Percentiles rank a stretch among this genome's conserved stretches.
Evolutionary conservation across 345 rosid genomes (phyloP).

Genomic region (Lumnitzera racemosa): DNA sequence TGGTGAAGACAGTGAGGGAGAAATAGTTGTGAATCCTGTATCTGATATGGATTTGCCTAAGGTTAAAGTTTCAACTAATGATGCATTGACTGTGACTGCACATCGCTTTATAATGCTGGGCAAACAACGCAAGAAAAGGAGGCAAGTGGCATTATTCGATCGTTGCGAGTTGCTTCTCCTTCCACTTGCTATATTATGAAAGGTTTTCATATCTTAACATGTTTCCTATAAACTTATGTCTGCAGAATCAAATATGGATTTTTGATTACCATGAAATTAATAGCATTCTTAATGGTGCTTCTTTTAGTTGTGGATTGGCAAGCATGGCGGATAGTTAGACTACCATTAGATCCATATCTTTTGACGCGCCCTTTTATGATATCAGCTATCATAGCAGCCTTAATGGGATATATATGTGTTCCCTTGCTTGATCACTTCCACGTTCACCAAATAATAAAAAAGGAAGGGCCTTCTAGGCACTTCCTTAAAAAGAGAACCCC

Average conservation of each 20-base stretch:
- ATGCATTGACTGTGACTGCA: slow-evolving; percentile 44
- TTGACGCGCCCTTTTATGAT: slow-evolving; percentile 61
- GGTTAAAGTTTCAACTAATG: slow-evolving; percentile 34
- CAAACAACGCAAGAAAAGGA: slow-evolving; percentile 43
- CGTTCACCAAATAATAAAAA: slow-evolving; percentile 35
- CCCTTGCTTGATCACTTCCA: slow-evolving; percentile 57
- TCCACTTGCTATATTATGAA: neutral
- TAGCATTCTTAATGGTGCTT: slow-evolving; percentile 43
- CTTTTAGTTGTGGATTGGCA: slow-evolving; percentile 69
- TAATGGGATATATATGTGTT: slow-evolving; percentile 64
- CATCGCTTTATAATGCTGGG: slow-evolving; percentile 61
- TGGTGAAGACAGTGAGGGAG: slow-evolving; percentile 77
- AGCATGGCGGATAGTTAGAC: slow-evolving; percentile 89
- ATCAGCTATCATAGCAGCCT: slow-evolving; percentile 42
- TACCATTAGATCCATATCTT: slow-evolving; percentile 65
- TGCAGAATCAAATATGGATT: slow-evolving; percentile 71
- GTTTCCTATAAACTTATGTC: neutral
- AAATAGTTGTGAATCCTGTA: slow-evolving; percentile 41
- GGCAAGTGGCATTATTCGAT: slow-evolving; percentile 30
- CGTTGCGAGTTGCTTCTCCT: neutral
- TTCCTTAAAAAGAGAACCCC: slow-evolving; percentile 52
- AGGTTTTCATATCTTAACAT: neutral
- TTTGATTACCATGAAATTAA: slow-evolving; percentile 49
- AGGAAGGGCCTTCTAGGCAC: slow-evolving; percentile 31
- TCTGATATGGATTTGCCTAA: slow-evolving; percentile 46